Conservation (phyloP, 495 filamentous ascomycete genomes). For the Aspergillus panamensis region DNA sequence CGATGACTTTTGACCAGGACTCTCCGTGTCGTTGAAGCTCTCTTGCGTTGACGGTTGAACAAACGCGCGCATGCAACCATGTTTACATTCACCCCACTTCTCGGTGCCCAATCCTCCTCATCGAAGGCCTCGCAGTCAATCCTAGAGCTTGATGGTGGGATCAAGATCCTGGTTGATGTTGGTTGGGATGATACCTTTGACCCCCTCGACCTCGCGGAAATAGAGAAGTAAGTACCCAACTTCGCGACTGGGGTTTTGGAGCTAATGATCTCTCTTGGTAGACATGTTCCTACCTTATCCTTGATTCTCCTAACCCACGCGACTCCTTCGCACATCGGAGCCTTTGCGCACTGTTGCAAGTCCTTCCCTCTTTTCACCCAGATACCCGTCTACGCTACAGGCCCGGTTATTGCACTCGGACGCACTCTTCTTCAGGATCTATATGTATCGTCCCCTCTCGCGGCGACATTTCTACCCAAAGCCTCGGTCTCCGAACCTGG, state of each 20-base stretch:
- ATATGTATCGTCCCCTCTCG: conserved; percentile 84
- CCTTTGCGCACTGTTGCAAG: conserved; percentile 96
- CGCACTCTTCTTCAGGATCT: conserved; percentile 88
- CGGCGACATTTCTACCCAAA: conserved; percentile 71
- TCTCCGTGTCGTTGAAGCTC: conserved; percentile 11
- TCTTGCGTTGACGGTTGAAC: conserved; percentile 12
- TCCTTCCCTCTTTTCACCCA: conserved; percentile 86
- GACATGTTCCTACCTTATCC: conserved; percentile 85
- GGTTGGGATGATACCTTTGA: conserved; percentile 95
- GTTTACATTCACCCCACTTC: conserved; percentile 92
- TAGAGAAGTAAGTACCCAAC: conserved; percentile 71
- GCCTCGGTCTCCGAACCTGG: conserved; percentile 63
- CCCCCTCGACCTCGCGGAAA: conserved; percentile 68
- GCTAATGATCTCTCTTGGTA: conserved; percentile 36
- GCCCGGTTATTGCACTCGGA: conserved; percentile 87
- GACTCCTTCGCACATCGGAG: conserved; percentile 83
- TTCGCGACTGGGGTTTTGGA: background rate
- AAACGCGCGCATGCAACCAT: conserved; percentile 45
- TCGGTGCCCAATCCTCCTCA: conserved; percentile 77
- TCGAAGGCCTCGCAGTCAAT: conserved; percentile 90
- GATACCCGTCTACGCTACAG: conserved; percentile 95
- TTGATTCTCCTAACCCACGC: conserved; percentile 94
- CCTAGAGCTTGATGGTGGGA: conserved; percentile 91
- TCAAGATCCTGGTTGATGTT: conserved; percentile 91
- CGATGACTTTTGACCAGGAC: conserved; percentile 8